Evolutionary conservation across 2,329 filamentous ascomycete genomes (phyloP), one percentile per base, ranked within the genome.

Genomic region (Xylaria sp.): DNA sequence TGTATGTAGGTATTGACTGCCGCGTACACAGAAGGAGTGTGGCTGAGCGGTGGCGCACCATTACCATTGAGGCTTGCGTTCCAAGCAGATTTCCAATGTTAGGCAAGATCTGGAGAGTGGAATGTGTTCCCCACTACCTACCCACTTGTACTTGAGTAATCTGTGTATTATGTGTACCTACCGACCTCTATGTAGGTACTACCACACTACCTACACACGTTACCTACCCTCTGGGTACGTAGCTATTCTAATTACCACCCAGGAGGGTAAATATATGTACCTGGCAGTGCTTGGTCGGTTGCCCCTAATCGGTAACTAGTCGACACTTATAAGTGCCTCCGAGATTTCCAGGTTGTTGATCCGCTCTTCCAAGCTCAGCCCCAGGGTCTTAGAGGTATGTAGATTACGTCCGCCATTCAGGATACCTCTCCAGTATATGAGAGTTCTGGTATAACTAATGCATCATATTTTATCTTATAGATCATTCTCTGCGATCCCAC

Each of bases 311-410:
- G 28, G 28, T 28, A 65, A 46, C 13, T 37, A 34, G 31, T 65
- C 55, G 52, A 60, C 10, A 37, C 31, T 28, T 64, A 44, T 15
- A 23, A 52, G 34, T 23, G 48, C 54, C 69, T 69, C 69, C 63
- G 67, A 67, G 60, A 56, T 63, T 60, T 63, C 62, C 57, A 62
- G 37, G 25, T 39, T 62, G 41, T 50, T 57, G 41, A 60, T 54
- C 58, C 37, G 61, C 59, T 69, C 41, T 67, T 65, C 34, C 41
- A 59, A 63, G 59, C 55, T 50, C 61, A 61, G 62, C 65, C 51
- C 69, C 55, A 51, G 60, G 59, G 52, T 58, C 44, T 10, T 66
- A 62, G 50, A 69, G 65, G 70, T 70, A 68, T 25, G 70, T 66
- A 63, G 54, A 44, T 51, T 60, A 57, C 56, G 28, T 57, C 52